Evolutionary conservation across 345 rosid genomes (phyloP), one percentile per base, ranked within the genome.

Genomic region (Camelina sativa): DNA sequence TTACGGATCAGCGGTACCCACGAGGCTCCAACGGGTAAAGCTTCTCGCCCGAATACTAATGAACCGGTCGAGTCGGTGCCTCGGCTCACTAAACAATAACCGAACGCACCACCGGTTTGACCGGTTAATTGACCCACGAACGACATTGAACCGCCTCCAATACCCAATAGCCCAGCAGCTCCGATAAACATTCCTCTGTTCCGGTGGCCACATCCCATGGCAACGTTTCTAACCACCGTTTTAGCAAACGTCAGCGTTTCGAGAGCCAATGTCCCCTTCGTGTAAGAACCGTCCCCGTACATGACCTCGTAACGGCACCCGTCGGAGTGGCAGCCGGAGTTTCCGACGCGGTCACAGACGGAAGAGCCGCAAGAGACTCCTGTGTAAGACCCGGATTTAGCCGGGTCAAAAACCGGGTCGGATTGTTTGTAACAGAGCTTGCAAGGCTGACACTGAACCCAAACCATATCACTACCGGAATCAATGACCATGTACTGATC

Each of bases 401-500:
- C 84, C 6, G 99, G 99, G 81, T 95, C 86, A 65, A 95, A 95
- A 15, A 95, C 84, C 19, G 99, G 99, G 83, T 95, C 99, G 59
- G 93, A 84, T 69, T 95, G 99, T 48, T 48, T 85, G 74, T 95
- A 95, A 60, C 99, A 95, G 64, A 87, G 89, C 62, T 71, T 85
- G 60, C 99, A 95, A 57, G 99, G 99, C 75, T 90, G 89, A 44
- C 99, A 95, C 65, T 95, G 99, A 56, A 95, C 96, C 99, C 99
- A 95, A 43, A 95, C 96, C 57, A 95, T 92, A 66, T 95, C 99
- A 37, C 98, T 92, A 1, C 99, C 99, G 9, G 99, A 89, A 68
- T 95, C 99, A 53, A 92, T 81, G 3, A 92, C 99, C 89, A 95
- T 84, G 80, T 88, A 90, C 62, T 95, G 98, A 70, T 84, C 88